These are phyloP conservation scores for Neobulgaria alba DNA, from an alignment of 2,329 filamentous ascomycete species.

Conservation along the genomic window DNA sequence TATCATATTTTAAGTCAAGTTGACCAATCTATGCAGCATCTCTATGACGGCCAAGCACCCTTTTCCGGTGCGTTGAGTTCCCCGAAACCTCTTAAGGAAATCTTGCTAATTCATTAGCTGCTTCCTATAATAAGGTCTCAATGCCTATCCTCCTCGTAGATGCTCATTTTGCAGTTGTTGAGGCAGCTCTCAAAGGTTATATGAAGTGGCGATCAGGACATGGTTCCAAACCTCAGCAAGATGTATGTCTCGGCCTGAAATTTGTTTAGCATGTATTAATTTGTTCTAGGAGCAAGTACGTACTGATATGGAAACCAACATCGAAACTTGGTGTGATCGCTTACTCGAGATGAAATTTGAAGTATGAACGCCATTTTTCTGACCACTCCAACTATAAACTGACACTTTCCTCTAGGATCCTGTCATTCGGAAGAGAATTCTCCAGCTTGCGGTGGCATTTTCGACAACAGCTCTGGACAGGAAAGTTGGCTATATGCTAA, in stretches of 20 bases:
- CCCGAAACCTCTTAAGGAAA: slow-evolving; percentile 3
- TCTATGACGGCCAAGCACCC: slow-evolving; percentile 62
- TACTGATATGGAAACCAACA: slow-evolving; percentile 49
- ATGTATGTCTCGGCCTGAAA: slow-evolving; percentile 14
- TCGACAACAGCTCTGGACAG: slow-evolving; percentile 73
- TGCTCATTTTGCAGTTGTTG: slow-evolving; percentile 81
- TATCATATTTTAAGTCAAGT: slow-evolving; percentile 77
- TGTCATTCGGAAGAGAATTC: slow-evolving; percentile 69
- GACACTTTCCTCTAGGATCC: slow-evolving; percentile 65
- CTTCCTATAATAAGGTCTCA: slow-evolving; percentile 59
- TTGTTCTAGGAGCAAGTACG: slow-evolving; percentile 38
- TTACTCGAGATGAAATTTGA: slow-evolving; percentile 65
- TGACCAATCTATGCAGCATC: slow-evolving; percentile 61
- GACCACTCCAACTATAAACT: too few species aligned
- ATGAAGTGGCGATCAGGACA: slow-evolving; percentile 61
- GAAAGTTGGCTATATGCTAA: slow-evolving; percentile 73
- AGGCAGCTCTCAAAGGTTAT: slow-evolving; percentile 82
- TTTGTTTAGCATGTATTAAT: slow-evolving; percentile 15
- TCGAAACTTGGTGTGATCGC: slow-evolving; percentile 65
- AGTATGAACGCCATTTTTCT: too few species aligned
- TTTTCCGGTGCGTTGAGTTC: slow-evolving; percentile 49
- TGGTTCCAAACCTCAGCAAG: slow-evolving; percentile 41
- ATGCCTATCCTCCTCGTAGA: slow-evolving; percentile 72
- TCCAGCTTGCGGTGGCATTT: slow-evolving; percentile 77
- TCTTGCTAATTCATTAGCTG: slow-evolving; percentile 31